Evolutionary conservation across 768 basidiomycete species (phyloP), one percentile per base, ranked within the genome.

Genomic region (Rossbeevera mucosa): DNA sequence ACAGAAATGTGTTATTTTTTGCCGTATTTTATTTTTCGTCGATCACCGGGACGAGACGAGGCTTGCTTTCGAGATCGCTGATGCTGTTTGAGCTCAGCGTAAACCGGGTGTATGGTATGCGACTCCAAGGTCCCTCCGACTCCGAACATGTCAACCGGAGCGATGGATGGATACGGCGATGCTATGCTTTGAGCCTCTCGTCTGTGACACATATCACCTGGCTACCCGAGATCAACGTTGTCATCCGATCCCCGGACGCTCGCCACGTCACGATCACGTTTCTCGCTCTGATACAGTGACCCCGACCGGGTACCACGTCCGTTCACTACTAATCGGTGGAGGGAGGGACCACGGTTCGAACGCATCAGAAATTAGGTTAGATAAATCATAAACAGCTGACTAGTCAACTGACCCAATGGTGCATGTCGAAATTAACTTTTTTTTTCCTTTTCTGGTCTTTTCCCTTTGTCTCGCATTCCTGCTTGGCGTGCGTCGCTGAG

Each of bases 221-320:
- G 14, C 26, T 54, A 59, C 33, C 42, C 58, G 59, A 57, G 55
- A 50, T 36, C 50, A 43, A 56, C 29, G 29, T 31, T 44, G 18
- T 29, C 21, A 20, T 21, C 56, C 51, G 60, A 59, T 42, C 5
- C 5, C 25, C 60, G 60, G 56, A 22, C 14, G 7, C 5, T n/a
- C 13, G 52, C 58, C 62, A 62, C 61, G 62, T 62, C 61, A 62
- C 40, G 13, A 26, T 22, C 29, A 24, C 50, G 36, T 16, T 14
- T 21, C 25, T 21, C 36, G 44, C 51, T 62, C 52, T 58, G 61
- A 64, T 64, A 62, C 60, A 57, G 44, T 44, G 48, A 55, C 48
- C 47, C 33, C 33, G 33, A 18, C 33, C 33, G 9, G 38, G 38
- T 7, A n/a, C 33, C 6, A 7, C 18, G n/a, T 20, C 38, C 11